phyloP scores from a whole-genome alignment of 257 asterid species.

The Parsonsia alboflavescens region DNA sequence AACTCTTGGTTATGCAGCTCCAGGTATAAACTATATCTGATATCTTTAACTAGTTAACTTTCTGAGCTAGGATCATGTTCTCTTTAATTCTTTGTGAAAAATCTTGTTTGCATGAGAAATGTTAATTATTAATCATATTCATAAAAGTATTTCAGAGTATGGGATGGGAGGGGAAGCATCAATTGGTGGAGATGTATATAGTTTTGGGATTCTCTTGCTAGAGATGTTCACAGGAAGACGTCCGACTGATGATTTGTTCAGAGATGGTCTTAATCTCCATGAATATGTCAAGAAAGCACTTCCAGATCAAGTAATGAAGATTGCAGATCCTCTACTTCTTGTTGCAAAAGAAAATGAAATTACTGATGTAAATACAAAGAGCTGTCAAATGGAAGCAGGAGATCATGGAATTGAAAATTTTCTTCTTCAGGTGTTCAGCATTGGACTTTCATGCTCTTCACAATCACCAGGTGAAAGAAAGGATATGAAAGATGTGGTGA shows the following conservation, averaged over 20 bases:
- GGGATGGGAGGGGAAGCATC: slow-evolving; percentile 39
- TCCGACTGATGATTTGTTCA: slow-evolving; percentile 34
- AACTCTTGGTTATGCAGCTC: slow-evolving; percentile 30
- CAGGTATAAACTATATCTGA: slow-evolving; percentile 12
- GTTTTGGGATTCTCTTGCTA: slow-evolving; percentile 47
- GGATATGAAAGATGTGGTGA: slow-evolving; percentile 11
- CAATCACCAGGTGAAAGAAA: slow-evolving; percentile 13
- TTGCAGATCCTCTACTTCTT: slow-evolving; percentile 24
- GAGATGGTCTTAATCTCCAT: slow-evolving; percentile 36
- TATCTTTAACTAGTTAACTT: background rate
- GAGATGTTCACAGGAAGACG: slow-evolving; percentile 44
- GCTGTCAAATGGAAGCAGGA: background rate
- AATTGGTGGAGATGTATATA: slow-evolving; percentile 41
- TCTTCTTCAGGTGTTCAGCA: slow-evolving; percentile 7
- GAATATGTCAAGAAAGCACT: slow-evolving; percentile 29
- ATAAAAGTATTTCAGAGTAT: slow-evolving; percentile 29
- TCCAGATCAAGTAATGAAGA: slow-evolving; percentile 19
- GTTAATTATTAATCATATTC: too few species aligned
- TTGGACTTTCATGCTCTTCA: slow-evolving; percentile 25
- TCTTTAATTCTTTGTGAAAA: background rate
- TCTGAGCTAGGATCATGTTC: too few species aligned
- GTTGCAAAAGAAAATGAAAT: background rate
- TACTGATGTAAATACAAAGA: background rate
- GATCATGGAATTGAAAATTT: background rate
- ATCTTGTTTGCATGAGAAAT: background rate